Percentiles rank a stretch among this genome's conserved stretches.
Conservation (phyloP, 1,139 yeast genomes). For the Kazachstania sp. region DNA sequence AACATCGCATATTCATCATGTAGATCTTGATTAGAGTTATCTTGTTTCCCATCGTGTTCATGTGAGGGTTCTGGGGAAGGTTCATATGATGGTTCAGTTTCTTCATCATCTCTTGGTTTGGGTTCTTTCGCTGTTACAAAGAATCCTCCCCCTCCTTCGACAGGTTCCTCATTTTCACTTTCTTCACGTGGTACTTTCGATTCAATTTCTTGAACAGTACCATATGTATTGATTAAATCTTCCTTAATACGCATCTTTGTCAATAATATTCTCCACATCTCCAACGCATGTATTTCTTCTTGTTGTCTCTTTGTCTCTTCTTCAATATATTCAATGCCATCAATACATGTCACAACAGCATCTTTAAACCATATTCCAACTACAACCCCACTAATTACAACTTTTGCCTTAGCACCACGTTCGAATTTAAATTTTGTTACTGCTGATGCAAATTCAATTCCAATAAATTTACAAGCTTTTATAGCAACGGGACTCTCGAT, state of each 20-base stretch:
- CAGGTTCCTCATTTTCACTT: slow-evolving; percentile 1
- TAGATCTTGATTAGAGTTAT: slow-evolving; percentile 8
- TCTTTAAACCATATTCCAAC: slow-evolving; percentile 57
- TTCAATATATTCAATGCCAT: slow-evolving; percentile 41
- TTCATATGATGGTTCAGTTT: too few relatives aligned
- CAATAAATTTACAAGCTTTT: slow-evolving; percentile 61
- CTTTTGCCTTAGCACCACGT: slow-evolving; percentile 42
- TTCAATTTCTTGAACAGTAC: slow-evolving; percentile 35
- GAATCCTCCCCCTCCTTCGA: slow-evolving; percentile 22
- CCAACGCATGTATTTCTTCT: slow-evolving; percentile 46
- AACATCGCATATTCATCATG: slow-evolving; percentile 25
- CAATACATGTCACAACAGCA: slow-evolving; percentile 53
- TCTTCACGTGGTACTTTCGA: slow-evolving; percentile 9
- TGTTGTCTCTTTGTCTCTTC: slow-evolving; percentile 44
- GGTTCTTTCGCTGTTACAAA: slow-evolving; percentile 4
- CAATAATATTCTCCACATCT: slow-evolving; percentile 66
- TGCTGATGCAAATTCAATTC: slow-evolving; percentile 78
- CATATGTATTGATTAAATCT: slow-evolving; percentile 61
- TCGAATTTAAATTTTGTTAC: slow-evolving; percentile 78
- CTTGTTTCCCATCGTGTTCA: not conserved
- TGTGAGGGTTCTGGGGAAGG: not conserved
- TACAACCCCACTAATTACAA: slow-evolving; percentile 69
- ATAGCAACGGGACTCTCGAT: slow-evolving; percentile 47
- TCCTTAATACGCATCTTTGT: slow-evolving; percentile 62
- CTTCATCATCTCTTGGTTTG: not conserved